Evolutionary conservation across 345 rosid genomes (phyloP).

Genomic region (Psidium guajava): DNA sequence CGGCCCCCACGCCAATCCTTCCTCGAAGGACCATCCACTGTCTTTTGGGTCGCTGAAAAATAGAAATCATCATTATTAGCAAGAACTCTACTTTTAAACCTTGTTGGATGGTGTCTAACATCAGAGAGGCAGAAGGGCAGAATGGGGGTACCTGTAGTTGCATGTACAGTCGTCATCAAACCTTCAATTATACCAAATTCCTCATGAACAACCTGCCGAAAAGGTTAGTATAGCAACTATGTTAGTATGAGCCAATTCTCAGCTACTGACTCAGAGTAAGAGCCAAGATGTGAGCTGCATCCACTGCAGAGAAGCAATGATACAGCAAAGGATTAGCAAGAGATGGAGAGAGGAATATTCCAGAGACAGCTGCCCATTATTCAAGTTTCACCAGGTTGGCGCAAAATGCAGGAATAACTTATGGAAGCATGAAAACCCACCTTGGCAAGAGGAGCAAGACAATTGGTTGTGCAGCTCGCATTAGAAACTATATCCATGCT

Average conservation of each 20-base stretch:
- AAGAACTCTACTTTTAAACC: background rate
- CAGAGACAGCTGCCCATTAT: background rate
- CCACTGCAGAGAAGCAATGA: background rate
- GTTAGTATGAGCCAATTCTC: background rate
- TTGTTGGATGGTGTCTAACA: background rate
- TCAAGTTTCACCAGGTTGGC: background rate
- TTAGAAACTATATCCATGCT: slow-evolving; percentile 95
- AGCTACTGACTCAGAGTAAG: background rate
- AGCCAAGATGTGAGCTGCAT: background rate
- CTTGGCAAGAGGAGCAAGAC: slow-evolving; percentile 99
- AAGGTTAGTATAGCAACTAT: background rate
- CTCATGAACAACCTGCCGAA: slow-evolving; percentile 80
- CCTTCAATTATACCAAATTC: slow-evolving; percentile 96
- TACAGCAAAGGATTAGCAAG: background rate
- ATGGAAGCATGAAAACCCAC: slow-evolving; percentile 20
- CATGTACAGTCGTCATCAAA: slow-evolving; percentile 98
- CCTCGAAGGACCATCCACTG: slow-evolving; percentile 97
- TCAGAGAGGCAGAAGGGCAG: slow-evolving; percentile 3
- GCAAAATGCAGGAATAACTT: background rate
- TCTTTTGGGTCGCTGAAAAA: slow-evolving; percentile 86
- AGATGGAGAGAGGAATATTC: background rate
- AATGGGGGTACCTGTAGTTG: slow-evolving; percentile 66
- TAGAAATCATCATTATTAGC: slow-evolving; percentile 2
- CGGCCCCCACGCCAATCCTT: slow-evolving; percentile 99
- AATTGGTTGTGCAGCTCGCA: slow-evolving; percentile 99